Evolutionary conservation across 2,329 filamentous ascomycete genomes (phyloP).

Genomic region (Cladophialophora carrionii): DNA sequence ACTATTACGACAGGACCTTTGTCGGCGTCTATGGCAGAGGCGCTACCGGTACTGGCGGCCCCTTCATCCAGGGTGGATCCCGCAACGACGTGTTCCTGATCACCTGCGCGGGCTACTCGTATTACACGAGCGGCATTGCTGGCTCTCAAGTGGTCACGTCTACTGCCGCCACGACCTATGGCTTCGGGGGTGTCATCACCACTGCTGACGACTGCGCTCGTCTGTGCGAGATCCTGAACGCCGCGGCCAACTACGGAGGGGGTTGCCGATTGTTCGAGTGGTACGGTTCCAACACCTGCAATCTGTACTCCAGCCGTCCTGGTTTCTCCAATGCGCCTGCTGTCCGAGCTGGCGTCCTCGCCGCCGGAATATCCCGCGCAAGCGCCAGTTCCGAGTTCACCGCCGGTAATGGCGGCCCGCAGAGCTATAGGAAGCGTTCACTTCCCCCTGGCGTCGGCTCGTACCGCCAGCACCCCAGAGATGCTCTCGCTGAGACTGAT

Average conservation of each 20-base stretch:
- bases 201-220: conserved; percentile 28
- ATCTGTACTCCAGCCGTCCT: conserved; percentile 2
- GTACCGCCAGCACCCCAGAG: conserved; percentile 12
- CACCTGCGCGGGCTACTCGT: conserved; percentile 20
- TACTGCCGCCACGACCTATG: neutral
- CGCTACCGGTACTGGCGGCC: neutral
- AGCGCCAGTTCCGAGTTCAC: neutral
- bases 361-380: conserved; percentile 15
- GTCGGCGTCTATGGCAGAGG: conserved; percentile 20
- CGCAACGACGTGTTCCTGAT: conserved; percentile 15
- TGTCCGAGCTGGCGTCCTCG: conserved; percentile 9
- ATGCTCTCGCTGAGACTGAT: conserved; percentile 13
- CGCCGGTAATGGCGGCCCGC: neutral
- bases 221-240: conserved; percentile 12
- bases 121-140: neutral
- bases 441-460: conserved; percentile 7
- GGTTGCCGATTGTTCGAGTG: conserved; percentile 11
- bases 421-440: conserved; percentile 25
- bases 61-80: conserved; percentile 5
- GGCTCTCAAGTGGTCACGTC: neutral
- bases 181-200: neutral
- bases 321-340: neutral
- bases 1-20: conserved; percentile 22
- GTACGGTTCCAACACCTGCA: neutral
- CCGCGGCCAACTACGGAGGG: too few species aligned